A percentile compares a stretch with the other conserved stretches of the same genome.
Evolutionary conservation across 352 stramenopile species (phyloP).

Genomic region (Aphanomyces euteiches): DNA sequence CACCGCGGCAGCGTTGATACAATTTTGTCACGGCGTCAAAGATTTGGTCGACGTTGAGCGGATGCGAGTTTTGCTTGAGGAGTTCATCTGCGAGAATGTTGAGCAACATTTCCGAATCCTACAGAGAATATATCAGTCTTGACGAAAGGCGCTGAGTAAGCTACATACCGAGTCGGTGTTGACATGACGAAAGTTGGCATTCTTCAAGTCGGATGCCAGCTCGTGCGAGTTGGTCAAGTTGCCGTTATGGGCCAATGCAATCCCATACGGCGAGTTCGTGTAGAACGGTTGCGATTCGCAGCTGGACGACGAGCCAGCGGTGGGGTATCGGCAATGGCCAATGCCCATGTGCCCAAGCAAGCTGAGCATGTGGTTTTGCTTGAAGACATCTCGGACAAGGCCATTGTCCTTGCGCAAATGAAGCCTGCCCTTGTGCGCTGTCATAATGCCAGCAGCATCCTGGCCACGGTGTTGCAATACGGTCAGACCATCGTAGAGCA

Average conservation of each 20-base stretch:
- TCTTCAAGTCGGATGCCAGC: constrained; percentile 88
- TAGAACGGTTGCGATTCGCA: constrained; percentile 97
- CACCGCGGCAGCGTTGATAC: constrained; percentile 94
- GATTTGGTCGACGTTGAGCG: constrained; percentile 73
- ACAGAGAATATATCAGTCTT: neutral
- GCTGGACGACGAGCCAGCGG: constrained; percentile 87
- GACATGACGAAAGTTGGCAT: constrained; percentile 93
- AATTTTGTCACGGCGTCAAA: constrained; percentile 89
- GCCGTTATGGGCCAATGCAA: constrained; percentile 97
- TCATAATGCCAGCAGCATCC: constrained; percentile 96
- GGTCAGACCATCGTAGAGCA: constrained; percentile 95
- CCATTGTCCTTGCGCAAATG: constrained; percentile 98
- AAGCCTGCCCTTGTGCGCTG: constrained; percentile 87
- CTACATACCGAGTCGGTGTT: constrained; percentile 92
- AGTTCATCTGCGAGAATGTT: constrained; percentile 99
- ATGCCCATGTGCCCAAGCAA: constrained; percentile 95
- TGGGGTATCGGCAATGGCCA: constrained; percentile 98
- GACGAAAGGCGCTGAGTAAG: constrained; percentile 14
- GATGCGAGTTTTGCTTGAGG: constrained; percentile 65
- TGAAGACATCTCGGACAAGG: constrained; percentile 98
- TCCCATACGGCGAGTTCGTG: constrained; percentile 98
- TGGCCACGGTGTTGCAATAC: constrained; percentile 98
- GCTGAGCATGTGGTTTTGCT: constrained; percentile 96
- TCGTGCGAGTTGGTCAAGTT: constrained; percentile 99
- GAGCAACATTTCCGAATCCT: constrained; percentile 97